A percentile compares a stretch with the other conserved stretches of the same genome.
Evolutionary conservation across 805 yeast species (phyloP).

Genomic region (Pichia deserticola): DNA sequence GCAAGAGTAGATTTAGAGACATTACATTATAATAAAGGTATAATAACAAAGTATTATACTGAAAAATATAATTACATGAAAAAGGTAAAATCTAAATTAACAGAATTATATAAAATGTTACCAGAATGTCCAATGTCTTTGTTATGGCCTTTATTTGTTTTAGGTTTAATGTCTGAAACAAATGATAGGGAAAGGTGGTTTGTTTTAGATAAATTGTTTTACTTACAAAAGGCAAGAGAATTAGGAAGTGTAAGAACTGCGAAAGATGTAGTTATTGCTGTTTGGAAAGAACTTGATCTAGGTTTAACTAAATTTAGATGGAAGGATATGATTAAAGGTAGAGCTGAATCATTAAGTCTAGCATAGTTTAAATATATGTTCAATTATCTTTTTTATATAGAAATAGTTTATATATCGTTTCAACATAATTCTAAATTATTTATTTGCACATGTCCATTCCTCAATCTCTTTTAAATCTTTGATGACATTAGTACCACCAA

Average conservation of each 20-base stretch:
- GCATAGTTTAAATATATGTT: slow-evolving; percentile 19
- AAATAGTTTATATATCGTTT: no score
- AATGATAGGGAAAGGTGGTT: slow-evolving; percentile 36
- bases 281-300: slow-evolving; percentile 36
- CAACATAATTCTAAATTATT: not conserved
- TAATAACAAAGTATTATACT: not conserved
- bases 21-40: slow-evolving; percentile 13
- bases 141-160: slow-evolving; percentile 35
- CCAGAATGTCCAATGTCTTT: slow-evolving; percentile 31
- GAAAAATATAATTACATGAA: slow-evolving; percentile 14
- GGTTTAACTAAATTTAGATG: slow-evolving; percentile 24
- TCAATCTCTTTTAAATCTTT: slow-evolving; percentile 15
- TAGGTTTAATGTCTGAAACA: slow-evolving; percentile 30
- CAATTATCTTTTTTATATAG: no score
- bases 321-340: slow-evolving; percentile 32
- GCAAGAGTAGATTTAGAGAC: slow-evolving; percentile 29
- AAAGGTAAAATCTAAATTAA: slow-evolving; percentile 17
- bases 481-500: slow-evolving; percentile 15
- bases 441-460: slow-evolving; percentile 11
- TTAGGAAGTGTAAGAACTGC: slow-evolving; percentile 34
- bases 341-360: slow-evolving; percentile 31
- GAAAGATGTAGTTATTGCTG: slow-evolving; percentile 26
- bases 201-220: slow-evolving; percentile 27
- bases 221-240: slow-evolving; percentile 32
- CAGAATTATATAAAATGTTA: slow-evolving; percentile 17